Conservation (phyloP, 768 basidiomycete genomes). For the Thelephora ganbajun region DNA sequence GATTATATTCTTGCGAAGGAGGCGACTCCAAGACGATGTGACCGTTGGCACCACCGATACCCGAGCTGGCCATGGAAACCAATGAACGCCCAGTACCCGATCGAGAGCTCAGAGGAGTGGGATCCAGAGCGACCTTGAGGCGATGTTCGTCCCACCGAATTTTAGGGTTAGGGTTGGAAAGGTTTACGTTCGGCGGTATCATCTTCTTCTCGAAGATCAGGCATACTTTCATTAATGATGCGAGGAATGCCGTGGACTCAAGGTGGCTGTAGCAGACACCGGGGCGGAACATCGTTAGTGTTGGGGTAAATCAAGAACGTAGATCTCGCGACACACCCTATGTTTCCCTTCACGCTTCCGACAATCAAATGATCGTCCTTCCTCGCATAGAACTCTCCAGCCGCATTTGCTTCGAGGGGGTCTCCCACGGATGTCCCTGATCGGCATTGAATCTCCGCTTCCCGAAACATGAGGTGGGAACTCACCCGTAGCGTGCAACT, state of each 20-base stretch:
- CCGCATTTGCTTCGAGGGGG: slow-evolving; percentile 36
- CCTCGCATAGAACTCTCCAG: slow-evolving; percentile 23
- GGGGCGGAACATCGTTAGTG: background rate
- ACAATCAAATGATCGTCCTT: slow-evolving; percentile 19
- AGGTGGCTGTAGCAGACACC: too few relatives aligned
- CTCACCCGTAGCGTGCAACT: slow-evolving; percentile 35
- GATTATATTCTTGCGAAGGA: slow-evolving; percentile 5
- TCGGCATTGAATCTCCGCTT: background rate
- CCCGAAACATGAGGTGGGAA: background rate
- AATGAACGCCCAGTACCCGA: slow-evolving; percentile 15
- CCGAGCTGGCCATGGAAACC: slow-evolving; percentile 27
- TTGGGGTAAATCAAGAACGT: background rate
- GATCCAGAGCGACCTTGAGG: slow-evolving; percentile 20
- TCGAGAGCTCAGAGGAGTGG: slow-evolving; percentile 14
- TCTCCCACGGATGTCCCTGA: slow-evolving; percentile 30
- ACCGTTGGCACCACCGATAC: slow-evolving; percentile 31
- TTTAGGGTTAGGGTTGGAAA: slow-evolving; percentile 20
- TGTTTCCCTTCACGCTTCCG: slow-evolving; percentile 33
- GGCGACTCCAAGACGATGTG: slow-evolving; percentile 26
- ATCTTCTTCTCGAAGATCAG: slow-evolving; percentile 21
- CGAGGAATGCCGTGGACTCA: slow-evolving; percentile 31
- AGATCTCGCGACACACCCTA: slow-evolving; percentile 20
- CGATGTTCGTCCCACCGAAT: slow-evolving; percentile 26
- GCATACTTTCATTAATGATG: slow-evolving; percentile 28
- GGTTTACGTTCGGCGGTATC: slow-evolving; percentile 29